Conservation (phyloP, 257 asterid species). For the Rauvolfia tetraphylla region DNA sequence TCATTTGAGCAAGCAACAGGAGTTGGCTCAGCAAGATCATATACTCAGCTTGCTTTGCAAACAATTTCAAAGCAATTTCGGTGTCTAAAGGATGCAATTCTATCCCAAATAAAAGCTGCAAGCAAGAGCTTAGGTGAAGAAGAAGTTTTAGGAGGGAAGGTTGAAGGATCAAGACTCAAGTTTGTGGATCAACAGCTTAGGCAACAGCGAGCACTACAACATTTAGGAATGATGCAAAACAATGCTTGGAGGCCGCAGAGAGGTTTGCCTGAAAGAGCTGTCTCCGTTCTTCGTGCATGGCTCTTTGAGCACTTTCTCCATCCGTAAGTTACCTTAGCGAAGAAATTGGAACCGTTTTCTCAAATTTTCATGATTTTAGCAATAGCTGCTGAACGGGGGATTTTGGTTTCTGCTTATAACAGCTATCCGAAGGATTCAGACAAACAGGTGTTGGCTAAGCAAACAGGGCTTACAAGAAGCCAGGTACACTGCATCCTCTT, state of each 20-base stretch:
- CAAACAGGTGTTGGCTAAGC: constrained; percentile 63
- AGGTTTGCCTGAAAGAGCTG: constrained; percentile 73
- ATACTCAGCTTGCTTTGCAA: constrained; percentile 54
- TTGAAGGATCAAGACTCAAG: constrained; percentile 48
- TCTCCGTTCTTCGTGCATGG: constrained; percentile 83
- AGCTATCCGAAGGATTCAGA: constrained; percentile 83
- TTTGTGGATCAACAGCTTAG: constrained; percentile 43
- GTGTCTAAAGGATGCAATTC: constrained; percentile 53
- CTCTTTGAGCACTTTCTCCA: constrained; percentile 80
- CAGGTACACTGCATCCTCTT: constrained; percentile 40
- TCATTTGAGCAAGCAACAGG: constrained; percentile 73
- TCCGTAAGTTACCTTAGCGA: constrained; percentile 41
- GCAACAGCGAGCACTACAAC: constrained; percentile 56
- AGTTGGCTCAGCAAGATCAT: constrained; percentile 51
- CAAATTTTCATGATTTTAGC: not conserved
- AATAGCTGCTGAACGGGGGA: not conserved
- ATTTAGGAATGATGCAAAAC: constrained; percentile 54
- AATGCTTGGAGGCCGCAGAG: constrained; percentile 78
- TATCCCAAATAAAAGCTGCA: constrained; percentile 42
- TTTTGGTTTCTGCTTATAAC: constrained; percentile 10
- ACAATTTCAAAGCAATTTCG: constrained; percentile 68
- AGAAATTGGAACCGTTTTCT: not conserved
- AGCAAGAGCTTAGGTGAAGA: constrained; percentile 50
- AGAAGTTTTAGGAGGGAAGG: constrained; percentile 21
- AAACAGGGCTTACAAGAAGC: constrained; percentile 78